Conservation (phyloP, 441 rosid species). For the Viola pubescens region DNA sequence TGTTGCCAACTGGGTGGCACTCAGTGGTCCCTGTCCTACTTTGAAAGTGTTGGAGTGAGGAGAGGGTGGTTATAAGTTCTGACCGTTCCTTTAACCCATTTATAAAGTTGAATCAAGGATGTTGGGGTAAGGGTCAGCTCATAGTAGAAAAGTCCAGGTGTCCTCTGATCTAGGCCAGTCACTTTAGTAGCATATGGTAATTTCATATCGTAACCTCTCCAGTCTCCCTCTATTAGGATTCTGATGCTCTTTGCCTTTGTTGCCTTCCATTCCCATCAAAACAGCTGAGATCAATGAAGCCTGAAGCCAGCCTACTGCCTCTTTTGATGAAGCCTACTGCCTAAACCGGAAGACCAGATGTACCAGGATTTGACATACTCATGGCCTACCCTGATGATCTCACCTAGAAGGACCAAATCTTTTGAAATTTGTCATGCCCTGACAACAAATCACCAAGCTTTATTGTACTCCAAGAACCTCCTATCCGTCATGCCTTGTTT, state of each 20-base stretch:
- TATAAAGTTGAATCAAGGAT: too few species aligned
- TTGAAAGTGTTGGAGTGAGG: too few species aligned
- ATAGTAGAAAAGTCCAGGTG: constrained; percentile 19
- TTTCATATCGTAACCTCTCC: constrained; percentile 47
- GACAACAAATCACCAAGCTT: constrained; percentile 65
- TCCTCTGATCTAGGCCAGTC: constrained; percentile 26
- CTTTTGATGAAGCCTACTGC: constrained; percentile 66
- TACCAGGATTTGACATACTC: constrained; percentile 57
- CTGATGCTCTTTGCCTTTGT: constrained; percentile 72
- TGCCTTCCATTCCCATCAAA: constrained; percentile 71
- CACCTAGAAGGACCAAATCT: constrained; percentile 61
- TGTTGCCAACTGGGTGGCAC: too few species aligned
- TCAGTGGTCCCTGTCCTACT: too few species aligned
- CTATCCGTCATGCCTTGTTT: constrained; percentile 39
- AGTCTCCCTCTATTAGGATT: constrained; percentile 48
- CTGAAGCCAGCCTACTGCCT: constrained; percentile 83
- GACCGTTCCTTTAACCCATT: too few species aligned
- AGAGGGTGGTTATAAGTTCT: too few species aligned
- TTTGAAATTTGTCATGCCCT: constrained; percentile 47
- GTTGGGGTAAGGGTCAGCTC: too few species aligned
- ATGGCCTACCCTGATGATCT: constrained; percentile 75
- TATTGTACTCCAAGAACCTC: constrained; percentile 54
- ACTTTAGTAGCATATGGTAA: constrained; percentile 20
- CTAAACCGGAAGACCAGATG: constrained; percentile 88
- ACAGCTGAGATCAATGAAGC: constrained; percentile 90